phyloP scores from a whole-genome alignment of 2,329 filamentous ascomycete genomes.

The Onygenales sp. region DNA sequence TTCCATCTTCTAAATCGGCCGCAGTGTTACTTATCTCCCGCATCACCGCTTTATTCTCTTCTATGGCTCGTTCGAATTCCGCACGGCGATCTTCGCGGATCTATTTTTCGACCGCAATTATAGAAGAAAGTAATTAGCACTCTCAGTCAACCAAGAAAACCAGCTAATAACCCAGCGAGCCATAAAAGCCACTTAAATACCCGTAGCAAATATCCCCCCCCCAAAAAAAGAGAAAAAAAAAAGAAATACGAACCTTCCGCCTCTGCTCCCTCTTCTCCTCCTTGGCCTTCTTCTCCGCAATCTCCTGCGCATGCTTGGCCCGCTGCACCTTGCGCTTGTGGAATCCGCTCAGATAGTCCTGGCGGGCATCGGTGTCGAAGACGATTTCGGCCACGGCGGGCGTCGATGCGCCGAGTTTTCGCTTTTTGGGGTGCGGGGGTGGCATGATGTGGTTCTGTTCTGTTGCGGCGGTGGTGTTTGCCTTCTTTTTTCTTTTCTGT shows the following conservation, averaged over 20 bases:
- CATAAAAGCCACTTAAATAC: not conserved
- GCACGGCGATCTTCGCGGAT: conserved; percentile 71
- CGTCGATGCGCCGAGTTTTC: conserved; percentile 41
- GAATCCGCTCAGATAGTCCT: conserved; percentile 89
- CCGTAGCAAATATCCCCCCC: not conserved
- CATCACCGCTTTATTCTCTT: conserved; percentile 63
- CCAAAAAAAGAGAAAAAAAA: not conserved
- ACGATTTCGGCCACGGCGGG: conserved; percentile 61
- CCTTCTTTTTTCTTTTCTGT: too few relatives aligned
- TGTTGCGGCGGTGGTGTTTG: too few relatives aligned
- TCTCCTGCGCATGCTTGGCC: conserved; percentile 73
- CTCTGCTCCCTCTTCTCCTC: conserved; percentile 66
- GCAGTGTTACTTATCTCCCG: conserved; percentile 42
- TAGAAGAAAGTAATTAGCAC: conserved; percentile 6
- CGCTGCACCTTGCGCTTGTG: conserved; percentile 89
- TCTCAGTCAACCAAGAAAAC: not conserved
- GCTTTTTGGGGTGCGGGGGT: conserved; percentile 52
- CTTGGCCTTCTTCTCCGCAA: conserved; percentile 64
- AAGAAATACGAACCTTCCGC: conserved; percentile 55
- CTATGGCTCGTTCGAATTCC: conserved; percentile 73
- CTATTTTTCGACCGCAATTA: conserved; percentile 38
- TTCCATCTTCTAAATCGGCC: conserved; percentile 20
- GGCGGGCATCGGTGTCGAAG: conserved; percentile 70
- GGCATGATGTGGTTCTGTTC: conserved; percentile 31
- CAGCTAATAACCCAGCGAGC: not conserved